Conservation (phyloP, 2,329 filamentous ascomycete species). For the Colletotrichum orbiculare region DNA sequence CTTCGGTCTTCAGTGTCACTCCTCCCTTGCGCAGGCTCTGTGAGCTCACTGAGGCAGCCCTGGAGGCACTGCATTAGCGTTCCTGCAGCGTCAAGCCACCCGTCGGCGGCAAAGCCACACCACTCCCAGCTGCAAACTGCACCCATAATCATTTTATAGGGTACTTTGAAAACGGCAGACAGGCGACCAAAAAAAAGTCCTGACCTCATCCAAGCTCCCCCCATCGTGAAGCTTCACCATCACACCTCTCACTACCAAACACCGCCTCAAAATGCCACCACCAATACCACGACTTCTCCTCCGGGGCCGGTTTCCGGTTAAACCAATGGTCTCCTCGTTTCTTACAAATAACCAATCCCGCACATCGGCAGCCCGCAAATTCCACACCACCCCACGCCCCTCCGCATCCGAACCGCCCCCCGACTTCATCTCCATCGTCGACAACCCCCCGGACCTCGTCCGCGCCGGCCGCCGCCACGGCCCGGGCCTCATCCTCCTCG, state of each 20-base stretch:
- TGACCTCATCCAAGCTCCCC: conserved; percentile 26
- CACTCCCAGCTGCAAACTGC: no score
- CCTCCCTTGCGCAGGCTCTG: conserved; percentile 10
- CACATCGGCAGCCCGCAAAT: conserved; percentile 11
- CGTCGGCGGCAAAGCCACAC: no score
- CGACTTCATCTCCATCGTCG: conserved; percentile 85
- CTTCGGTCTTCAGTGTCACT: not conserved
- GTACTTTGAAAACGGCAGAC: no score
- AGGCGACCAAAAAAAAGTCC: conserved; percentile 23
- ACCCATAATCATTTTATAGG: no score
- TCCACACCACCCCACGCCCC: conserved; percentile 36
- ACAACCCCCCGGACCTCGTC: conserved; percentile 85
- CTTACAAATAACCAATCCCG: no score
- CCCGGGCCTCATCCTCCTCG: conserved; percentile 82
- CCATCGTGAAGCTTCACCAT: conserved; percentile 4
- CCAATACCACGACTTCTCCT: conserved; percentile 18
- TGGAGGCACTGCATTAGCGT: no score
- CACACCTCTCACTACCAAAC: not conserved
- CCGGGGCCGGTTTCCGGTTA: not conserved
- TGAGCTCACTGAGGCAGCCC: no score
- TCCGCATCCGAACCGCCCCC: conserved; percentile 51
- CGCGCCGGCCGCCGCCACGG: conserved; percentile 80
- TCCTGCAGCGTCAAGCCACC: no score
- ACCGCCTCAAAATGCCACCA: conserved; percentile 17
- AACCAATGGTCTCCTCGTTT: no score